Evolutionary conservation across 495 filamentous ascomycete genomes (phyloP).

Genomic region (Penicillium ucsense): DNA sequence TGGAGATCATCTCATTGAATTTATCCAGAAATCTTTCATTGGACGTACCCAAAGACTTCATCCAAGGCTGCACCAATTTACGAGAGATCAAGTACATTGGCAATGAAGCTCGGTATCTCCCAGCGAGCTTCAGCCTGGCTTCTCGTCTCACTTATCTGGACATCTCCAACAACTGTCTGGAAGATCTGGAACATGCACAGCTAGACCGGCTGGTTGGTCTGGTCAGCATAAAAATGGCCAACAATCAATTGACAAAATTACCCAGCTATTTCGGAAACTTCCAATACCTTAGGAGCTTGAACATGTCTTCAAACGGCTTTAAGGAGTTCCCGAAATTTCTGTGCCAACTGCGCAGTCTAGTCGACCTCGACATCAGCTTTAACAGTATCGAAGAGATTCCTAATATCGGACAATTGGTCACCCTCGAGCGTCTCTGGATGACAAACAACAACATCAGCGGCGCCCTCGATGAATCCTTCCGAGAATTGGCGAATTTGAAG

Average conservation of each 20-base stretch:
- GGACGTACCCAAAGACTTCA: constrained; percentile 92
- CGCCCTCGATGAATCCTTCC: constrained; percentile 59
- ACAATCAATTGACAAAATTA: constrained; percentile 72
- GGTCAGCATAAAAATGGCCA: constrained; percentile 83
- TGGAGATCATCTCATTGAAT: constrained; percentile 91
- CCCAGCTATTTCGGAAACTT: constrained; percentile 76
- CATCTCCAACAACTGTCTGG: constrained; percentile 86
- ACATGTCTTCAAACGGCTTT: constrained; percentile 86
- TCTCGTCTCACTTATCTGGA: constrained; percentile 78
- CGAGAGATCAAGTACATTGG: constrained; percentile 91
- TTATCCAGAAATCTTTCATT: constrained; percentile 84
- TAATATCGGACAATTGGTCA: constrained; percentile 64
- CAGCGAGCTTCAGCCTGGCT: constrained; percentile 73
- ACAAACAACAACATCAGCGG: constrained; percentile 87
- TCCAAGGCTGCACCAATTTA: constrained; percentile 81
- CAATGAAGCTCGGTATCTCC: constrained; percentile 84
- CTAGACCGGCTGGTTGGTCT: constrained; percentile 63
- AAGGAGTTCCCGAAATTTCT: constrained; percentile 76
- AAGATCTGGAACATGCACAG: constrained; percentile 74
- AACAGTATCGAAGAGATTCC: constrained; percentile 75
- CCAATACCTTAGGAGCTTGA: constrained; percentile 65
- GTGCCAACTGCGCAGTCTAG: constrained; percentile 68
- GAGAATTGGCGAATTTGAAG: constrained; percentile 62
- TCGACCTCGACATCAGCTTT: constrained; percentile 96
- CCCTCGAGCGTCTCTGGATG: constrained; percentile 82